phyloP scores from a whole-genome alignment of 1,284 basidiomycete species.

The Somion occarium region DNA sequence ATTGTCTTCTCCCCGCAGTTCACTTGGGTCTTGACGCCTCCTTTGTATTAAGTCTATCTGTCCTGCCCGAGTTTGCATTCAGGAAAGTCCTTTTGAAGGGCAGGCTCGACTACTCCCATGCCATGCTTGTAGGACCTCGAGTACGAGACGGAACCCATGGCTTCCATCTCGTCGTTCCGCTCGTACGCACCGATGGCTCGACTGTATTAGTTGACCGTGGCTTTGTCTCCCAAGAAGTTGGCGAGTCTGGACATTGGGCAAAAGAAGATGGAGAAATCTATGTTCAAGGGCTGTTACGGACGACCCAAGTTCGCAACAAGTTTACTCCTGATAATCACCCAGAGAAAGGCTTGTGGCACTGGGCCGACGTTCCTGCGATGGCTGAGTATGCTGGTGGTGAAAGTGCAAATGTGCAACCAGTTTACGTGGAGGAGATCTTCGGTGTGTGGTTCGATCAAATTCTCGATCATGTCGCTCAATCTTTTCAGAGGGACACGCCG shows the following conservation, averaged over 20 bases:
- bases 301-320: conserved; percentile 60
- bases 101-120: conserved; percentile 68
- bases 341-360: conserved; percentile 84
- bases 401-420: conserved; percentile 69
- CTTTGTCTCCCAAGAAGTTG: conserved; percentile 73
- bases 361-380: conserved; percentile 84
- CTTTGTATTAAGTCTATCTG: conserved; percentile 41
- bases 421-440: conserved; percentile 84
- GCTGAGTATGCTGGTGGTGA: conserved; percentile 76
- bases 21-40: conserved; percentile 13
- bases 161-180: conserved; percentile 83
- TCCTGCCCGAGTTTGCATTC: conserved; percentile 83
- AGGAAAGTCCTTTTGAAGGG: conserved; percentile 81
- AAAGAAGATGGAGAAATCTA: conserved; percentile 54
- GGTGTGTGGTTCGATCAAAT: conserved; percentile 41
- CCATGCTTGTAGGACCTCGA: conserved; percentile 83
- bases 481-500: conserved; percentile 70
- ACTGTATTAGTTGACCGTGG: conserved; percentile 91
- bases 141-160: conserved; percentile 87
- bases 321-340: conserved; percentile 92
- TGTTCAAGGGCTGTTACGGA: conserved; percentile 73
- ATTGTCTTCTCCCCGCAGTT: background rate
- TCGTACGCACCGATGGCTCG: conserved; percentile 70
- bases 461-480: conserved; percentile 5
- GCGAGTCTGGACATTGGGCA: conserved; percentile 30